Evolutionary conservation across 345 rosid genomes (phyloP).

Genomic region (Brassica rapa): DNA sequence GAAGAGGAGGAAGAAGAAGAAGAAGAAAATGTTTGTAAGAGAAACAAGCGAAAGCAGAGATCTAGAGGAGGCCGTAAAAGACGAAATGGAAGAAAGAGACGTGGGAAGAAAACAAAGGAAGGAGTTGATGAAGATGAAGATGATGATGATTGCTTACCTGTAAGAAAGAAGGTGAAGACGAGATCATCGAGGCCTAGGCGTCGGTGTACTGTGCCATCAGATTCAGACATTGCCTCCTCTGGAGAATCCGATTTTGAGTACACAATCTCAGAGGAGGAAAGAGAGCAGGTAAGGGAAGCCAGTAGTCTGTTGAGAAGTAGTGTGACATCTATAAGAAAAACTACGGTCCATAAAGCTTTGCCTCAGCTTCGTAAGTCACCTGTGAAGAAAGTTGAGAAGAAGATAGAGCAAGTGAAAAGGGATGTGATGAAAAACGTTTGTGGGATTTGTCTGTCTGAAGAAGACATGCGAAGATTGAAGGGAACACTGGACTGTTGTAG

Average conservation of each 20-base stretch:
- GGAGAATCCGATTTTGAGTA: constrained; percentile 73
- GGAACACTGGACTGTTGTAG: constrained; percentile 84
- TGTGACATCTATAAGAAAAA: constrained; percentile 53
- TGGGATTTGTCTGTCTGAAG: constrained; percentile 93
- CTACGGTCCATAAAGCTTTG: constrained; percentile 46
- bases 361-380: constrained; percentile 47
- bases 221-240: constrained; percentile 65
- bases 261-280: constrained; percentile 95
- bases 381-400: constrained; percentile 70
- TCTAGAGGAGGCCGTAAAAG: constrained; percentile 45
- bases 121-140: constrained; percentile 48
- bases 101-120: constrained; percentile 50
- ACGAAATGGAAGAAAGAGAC: constrained; percentile 51
- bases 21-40: constrained; percentile 46
- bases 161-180: constrained; percentile 50
- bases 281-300: constrained; percentile 87
- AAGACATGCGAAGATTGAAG: constrained; percentile 79
- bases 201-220: constrained; percentile 54
- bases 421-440: constrained; percentile 71
- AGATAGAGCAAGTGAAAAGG: constrained; percentile 56
- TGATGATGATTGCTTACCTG: constrained; percentile 40
- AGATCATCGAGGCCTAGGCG: constrained; percentile 49
- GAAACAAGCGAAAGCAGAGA: constrained; percentile 40
- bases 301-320: constrained; percentile 45
- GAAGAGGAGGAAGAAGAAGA: constrained; percentile 82